phyloP scores from a whole-genome alignment of 2,329 filamentous ascomycete genomes.

The Onygenales sp. region DNA sequence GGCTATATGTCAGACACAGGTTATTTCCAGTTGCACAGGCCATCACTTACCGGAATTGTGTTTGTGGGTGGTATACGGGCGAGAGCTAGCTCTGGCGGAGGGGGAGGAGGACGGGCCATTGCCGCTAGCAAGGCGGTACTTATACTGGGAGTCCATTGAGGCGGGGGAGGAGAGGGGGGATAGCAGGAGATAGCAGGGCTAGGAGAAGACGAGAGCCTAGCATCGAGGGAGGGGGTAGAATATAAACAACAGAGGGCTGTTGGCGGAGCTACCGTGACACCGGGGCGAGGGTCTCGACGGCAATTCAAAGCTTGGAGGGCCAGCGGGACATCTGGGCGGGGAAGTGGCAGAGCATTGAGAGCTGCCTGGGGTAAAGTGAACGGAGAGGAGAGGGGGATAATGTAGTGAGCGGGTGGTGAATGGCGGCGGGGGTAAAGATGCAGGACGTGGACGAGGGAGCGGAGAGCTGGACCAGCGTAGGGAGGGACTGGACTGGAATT shows the following conservation, averaged over 20 bases:
- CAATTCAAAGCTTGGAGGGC: background rate
- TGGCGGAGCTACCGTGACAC: background rate
- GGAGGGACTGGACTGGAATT: background rate
- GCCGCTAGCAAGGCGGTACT: background rate
- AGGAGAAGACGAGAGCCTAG: too few relatives aligned
- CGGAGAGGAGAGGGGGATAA: background rate
- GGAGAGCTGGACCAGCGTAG: background rate
- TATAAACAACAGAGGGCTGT: background rate
- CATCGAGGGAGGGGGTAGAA: too few relatives aligned
- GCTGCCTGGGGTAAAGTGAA: background rate
- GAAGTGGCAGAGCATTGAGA: background rate
- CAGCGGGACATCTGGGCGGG: background rate
- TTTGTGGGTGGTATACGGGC: background rate
- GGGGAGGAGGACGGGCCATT: background rate
- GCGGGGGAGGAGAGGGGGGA: too few relatives aligned
- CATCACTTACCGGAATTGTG: background rate
- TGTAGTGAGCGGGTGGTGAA: background rate
- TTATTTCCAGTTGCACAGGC: background rate
- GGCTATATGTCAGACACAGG: background rate
- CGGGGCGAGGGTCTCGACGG: background rate
- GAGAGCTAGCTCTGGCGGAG: background rate
- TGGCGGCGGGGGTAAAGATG: background rate
- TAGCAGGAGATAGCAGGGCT: too few relatives aligned
- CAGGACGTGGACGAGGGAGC: background rate
- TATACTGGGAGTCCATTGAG: background rate